Percentiles rank a stretch among this genome's conserved stretches.
These are phyloP conservation scores for Vitis cinerea DNA, from an alignment of 164 flowering plant genomes.

Conservation along the genomic window DNA sequence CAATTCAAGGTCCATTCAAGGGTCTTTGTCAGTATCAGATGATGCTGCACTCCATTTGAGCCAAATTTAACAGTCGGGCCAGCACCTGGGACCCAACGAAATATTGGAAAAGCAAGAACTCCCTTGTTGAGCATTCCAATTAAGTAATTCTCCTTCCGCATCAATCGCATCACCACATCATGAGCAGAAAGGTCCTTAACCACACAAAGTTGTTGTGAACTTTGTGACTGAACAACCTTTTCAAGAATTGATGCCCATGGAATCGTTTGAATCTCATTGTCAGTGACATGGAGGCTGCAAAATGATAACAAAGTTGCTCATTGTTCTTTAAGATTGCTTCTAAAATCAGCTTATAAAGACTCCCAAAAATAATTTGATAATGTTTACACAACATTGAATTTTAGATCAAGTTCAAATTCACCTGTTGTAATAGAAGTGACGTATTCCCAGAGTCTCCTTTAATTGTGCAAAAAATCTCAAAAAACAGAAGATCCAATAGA, in stretches of 20 bases:
- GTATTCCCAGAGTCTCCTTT: slow-evolving; percentile 68
- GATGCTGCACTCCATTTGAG: slow-evolving; percentile 46
- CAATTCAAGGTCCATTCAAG: slow-evolving; percentile 97
- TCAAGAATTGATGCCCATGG: slow-evolving; percentile 91
- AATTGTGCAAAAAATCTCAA: slow-evolving; percentile 85
- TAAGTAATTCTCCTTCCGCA: slow-evolving; percentile 98
- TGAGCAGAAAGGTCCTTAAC: slow-evolving; percentile 92
- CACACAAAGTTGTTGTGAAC: slow-evolving; percentile 76
- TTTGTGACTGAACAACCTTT: slow-evolving; percentile 78
- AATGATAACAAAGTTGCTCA: slow-evolving; percentile 5
- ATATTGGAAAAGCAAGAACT: slow-evolving; percentile 86
- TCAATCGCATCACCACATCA: slow-evolving; percentile 91
- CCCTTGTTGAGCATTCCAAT: slow-evolving; percentile 98
- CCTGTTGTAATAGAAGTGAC: slow-evolving; percentile 84
- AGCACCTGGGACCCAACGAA: slow-evolving; percentile 87
- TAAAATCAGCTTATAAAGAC: not conserved
- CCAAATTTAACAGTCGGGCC: slow-evolving; percentile 71
- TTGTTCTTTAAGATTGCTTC: not conserved
- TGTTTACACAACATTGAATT: not conserved
- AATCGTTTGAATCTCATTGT: slow-evolving; percentile 83
- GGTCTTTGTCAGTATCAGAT: slow-evolving; percentile 74
- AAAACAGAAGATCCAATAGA: slow-evolving; percentile 90
- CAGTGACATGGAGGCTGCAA: slow-evolving; percentile 87
- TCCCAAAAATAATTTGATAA: not conserved
- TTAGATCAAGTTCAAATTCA: slow-evolving; percentile 16